Base-by-base conservation (phyloP, 2,329 filamentous ascomycete genomes). In the Zymoseptoria ardabiliae region DNA sequence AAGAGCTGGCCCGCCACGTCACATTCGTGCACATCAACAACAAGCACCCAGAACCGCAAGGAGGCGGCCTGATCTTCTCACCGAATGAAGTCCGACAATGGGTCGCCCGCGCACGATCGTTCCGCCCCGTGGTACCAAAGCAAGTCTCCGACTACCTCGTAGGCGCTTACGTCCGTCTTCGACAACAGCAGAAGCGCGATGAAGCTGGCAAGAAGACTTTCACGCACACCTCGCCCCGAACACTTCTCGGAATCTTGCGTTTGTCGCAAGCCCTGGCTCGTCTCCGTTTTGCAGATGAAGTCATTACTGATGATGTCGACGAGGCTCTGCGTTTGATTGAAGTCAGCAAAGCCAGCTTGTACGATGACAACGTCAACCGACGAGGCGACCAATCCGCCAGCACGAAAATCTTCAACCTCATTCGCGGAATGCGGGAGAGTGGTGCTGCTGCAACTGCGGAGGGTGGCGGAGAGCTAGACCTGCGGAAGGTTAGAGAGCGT, bases 21-120 rank as follows among this genome's bases (percentile, higher is more conserved):
- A 88, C 94, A 30, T 90, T 91, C 72, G 94, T 99, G 54, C 94
- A 99, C 79, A 99, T 97, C 88, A 86, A 97, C 80, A 94, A 89
- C 77, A 86, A 85, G 58, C 94, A 99, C 74, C 94, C 94, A 0
- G 91, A 96, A 67, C 82, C 85, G 13, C 68, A 72, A 63, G 78
- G 82, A 45, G 77, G 79, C 55, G 82, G 82, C 13, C 81, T 94
- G n/a, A 84, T 97, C 66, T 97, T 99, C 77, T 86, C 86, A 1
- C 94, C 94, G 0, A 85, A 92, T 66, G 94, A 99, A 76, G 93
- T 99, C 55, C 90, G 94, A 58, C 91, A 96, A 67, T 99, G 96
- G 79, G 90, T 99, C 61, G 93, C 94, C 10, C 89, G 93, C 71
- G 94, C 94, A 1, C 88, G 94, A 56, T 90, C 88, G 17, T 97